These are phyloP conservation scores for Stachybotrys elegans DNA, from an alignment of 2,329 filamentous ascomycete genomes.

Conservation along the genomic window DNA sequence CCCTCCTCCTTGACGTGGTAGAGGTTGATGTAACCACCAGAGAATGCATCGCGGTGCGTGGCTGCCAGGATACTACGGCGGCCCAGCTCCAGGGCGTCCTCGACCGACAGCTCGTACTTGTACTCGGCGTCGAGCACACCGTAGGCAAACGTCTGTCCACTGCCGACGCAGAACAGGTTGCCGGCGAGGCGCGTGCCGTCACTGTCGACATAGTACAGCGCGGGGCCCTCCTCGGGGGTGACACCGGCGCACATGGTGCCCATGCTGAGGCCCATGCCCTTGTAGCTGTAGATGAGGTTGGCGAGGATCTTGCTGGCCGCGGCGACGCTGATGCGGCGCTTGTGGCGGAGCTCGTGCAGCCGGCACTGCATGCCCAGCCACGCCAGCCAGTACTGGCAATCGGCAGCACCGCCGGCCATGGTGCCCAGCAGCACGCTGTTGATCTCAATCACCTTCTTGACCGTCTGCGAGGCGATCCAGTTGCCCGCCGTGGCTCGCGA, in stretches of 20 bases:
- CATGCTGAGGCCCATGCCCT: slow-evolving; percentile 98
- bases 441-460: slow-evolving; percentile 99
- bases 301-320: slow-evolving; percentile 97
- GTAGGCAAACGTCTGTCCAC: slow-evolving; percentile 97
- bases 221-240: slow-evolving; percentile 89
- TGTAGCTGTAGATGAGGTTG: slow-evolving; percentile 97
- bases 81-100: slow-evolving; percentile 88
- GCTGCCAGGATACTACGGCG: slow-evolving; percentile 90
- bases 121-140: slow-evolving; percentile 97
- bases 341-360: slow-evolving; percentile 97
- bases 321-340: slow-evolving; percentile 95
- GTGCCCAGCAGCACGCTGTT: slow-evolving; percentile 91
- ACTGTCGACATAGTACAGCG: slow-evolving; percentile 94
- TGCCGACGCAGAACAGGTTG: slow-evolving; percentile 97
- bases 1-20: slow-evolving; percentile 99
- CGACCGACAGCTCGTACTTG: slow-evolving; percentile 77
- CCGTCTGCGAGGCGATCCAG: slow-evolving; percentile 99
- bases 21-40: slow-evolving; percentile 95
- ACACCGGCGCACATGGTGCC: slow-evolving; percentile 99
- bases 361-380: slow-evolving; percentile 99
- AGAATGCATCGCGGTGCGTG: slow-evolving; percentile 97
- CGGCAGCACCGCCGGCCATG: slow-evolving; percentile 97
- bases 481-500: slow-evolving; percentile 94
- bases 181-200: slow-evolving; percentile 90
- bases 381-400: slow-evolving; percentile 99